These are phyloP conservation scores for Moniliophthora roreri DNA, from an alignment of 1,284 basidiomycete genomes.

Conservation along the genomic window DNA sequence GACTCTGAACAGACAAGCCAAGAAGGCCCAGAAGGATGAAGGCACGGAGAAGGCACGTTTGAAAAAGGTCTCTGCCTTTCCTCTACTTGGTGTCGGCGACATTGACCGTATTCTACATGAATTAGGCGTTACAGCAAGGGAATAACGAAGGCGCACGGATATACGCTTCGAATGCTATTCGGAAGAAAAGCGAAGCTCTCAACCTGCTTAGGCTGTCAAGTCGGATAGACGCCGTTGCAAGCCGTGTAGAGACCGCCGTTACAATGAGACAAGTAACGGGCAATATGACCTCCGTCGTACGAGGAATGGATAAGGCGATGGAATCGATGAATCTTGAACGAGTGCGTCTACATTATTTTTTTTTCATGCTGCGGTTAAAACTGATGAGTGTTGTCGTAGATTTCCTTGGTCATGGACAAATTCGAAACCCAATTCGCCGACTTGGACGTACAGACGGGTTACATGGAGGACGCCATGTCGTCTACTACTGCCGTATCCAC, in stretches of 20 bases:
- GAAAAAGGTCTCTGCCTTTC: constrained; percentile 70
- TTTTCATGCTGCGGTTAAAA: constrained; percentile 4
- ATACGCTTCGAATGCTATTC: constrained; percentile 97
- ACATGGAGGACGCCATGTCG: constrained; percentile 98
- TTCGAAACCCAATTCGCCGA: constrained; percentile 97
- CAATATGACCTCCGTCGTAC: constrained; percentile 95
- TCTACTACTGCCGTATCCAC: constrained; percentile 91
- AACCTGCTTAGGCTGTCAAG: constrained; percentile 88
- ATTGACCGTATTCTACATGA: not conserved
- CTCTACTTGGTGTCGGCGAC: constrained; percentile 7
- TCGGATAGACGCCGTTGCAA: constrained; percentile 95
- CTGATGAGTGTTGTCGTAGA: constrained; percentile 49
- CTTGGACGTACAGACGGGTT: constrained; percentile 96
- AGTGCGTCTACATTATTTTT: constrained; percentile 57
- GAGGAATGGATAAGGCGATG: constrained; percentile 99
- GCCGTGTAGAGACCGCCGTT: constrained; percentile 97
- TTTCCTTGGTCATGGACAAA: constrained; percentile 99
- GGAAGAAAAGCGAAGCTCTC: constrained; percentile 95
- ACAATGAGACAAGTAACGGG: constrained; percentile 96
- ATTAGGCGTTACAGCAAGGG: constrained; percentile 92
- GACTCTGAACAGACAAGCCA: constrained; percentile 87
- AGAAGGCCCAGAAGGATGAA: constrained; percentile 96
- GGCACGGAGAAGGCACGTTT: constrained; percentile 80
- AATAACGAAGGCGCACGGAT: constrained; percentile 98
- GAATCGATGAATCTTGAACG: constrained; percentile 98